Percentiles rank a stretch among this genome's conserved stretches.
These are phyloP conservation scores for Pseudogymnoascus sp. DNA, from an alignment of 2,329 filamentous ascomycete species.

Conservation along the genomic window DNA sequence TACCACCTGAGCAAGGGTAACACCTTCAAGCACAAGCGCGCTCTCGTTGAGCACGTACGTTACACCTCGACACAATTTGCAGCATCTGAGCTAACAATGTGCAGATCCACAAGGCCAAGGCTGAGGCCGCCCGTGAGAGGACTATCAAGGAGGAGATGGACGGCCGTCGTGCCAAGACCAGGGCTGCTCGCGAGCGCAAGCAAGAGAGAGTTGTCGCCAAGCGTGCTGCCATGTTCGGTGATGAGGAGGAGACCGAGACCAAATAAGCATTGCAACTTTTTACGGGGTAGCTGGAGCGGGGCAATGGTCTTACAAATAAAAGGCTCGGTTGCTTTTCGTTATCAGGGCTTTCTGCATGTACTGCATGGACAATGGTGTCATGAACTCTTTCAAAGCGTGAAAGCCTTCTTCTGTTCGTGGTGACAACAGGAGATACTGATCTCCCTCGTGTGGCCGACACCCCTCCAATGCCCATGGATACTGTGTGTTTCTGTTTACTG, in stretches of 20 bases:
- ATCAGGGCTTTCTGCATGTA: conserved; percentile 27
- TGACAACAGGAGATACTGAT: conserved; percentile 6
- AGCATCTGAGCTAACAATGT: conserved; percentile 22
- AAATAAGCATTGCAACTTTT: conserved; percentile 23
- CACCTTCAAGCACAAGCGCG: conserved; percentile 99
- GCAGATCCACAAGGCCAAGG: conserved; percentile 99
- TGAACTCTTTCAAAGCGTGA: conserved; percentile 13
- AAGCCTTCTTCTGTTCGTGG: conserved; percentile 2
- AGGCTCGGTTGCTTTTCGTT: conserved; percentile 27
- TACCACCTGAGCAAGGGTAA: conserved; percentile 99
- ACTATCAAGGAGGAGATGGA: conserved; percentile 99
- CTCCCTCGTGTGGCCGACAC: not conserved
- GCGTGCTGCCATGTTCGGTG: conserved; percentile 75
- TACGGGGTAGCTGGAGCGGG: conserved; percentile 22
- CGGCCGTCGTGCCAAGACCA: conserved; percentile 99
- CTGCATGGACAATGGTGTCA: conserved; percentile 29
- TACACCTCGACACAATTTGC: conserved; percentile 17
- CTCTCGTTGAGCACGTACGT: conserved; percentile 99
- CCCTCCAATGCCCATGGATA: not conserved
- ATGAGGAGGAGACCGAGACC: conserved; percentile 42
- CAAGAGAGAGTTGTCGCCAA: conserved; percentile 84
- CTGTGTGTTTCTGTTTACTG: not conserved
- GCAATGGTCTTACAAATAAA: conserved; percentile 24
- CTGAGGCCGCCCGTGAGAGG: conserved; percentile 95
- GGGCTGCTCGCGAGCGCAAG: conserved; percentile 98